Percentiles rank a stretch among this genome's conserved stretches.
phyloP scores from a whole-genome alignment of 805 yeast species.

The Suhomyces kilbournensis region DNA sequence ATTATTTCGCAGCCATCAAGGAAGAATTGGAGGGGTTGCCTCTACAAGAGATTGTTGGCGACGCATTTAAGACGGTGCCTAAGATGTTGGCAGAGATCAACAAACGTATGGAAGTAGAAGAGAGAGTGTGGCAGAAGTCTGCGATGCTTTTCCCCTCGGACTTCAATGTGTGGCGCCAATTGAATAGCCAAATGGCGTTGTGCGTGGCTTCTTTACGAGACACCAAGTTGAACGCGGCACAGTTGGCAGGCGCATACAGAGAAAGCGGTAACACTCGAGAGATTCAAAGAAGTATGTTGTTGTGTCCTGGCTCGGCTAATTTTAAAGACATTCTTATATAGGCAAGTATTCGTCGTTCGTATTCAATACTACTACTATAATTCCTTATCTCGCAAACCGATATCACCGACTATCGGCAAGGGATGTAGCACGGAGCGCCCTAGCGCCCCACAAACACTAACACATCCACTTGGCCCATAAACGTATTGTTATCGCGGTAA shows the following conservation, averaged over 20 bases:
- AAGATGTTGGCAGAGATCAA: slow-evolving; percentile 53
- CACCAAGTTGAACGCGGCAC: slow-evolving; percentile 47
- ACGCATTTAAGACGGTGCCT: slow-evolving; percentile 56
- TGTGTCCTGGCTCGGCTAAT: slow-evolving; percentile 44
- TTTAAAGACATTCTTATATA: neutral
- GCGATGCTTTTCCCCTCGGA: slow-evolving; percentile 76
- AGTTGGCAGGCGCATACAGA: slow-evolving; percentile 51
- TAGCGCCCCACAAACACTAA: neutral
- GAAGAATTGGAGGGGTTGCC: slow-evolving; percentile 61
- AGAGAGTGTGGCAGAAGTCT: slow-evolving; percentile 58
- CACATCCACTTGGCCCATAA: neutral
- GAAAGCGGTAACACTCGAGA: slow-evolving; percentile 48
- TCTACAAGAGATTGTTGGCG: slow-evolving; percentile 46
- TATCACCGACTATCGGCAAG: neutral
- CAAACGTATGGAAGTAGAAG: slow-evolving; percentile 29
- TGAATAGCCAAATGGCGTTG: slow-evolving; percentile 55
- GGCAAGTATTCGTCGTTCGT: too few relatives aligned
- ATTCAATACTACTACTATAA: too few relatives aligned
- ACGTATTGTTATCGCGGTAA: neutral
- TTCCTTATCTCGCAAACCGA: neutral
- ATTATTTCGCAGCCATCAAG: slow-evolving; percentile 59
- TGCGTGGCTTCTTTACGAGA: slow-evolving; percentile 53
- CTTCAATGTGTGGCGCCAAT: slow-evolving; percentile 62
- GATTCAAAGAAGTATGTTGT: slow-evolving; percentile 65
- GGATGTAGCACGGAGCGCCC: neutral